Base-by-base conservation (phyloP, 306 rosid genomes). In the Ochetophila trinervis region DNA sequence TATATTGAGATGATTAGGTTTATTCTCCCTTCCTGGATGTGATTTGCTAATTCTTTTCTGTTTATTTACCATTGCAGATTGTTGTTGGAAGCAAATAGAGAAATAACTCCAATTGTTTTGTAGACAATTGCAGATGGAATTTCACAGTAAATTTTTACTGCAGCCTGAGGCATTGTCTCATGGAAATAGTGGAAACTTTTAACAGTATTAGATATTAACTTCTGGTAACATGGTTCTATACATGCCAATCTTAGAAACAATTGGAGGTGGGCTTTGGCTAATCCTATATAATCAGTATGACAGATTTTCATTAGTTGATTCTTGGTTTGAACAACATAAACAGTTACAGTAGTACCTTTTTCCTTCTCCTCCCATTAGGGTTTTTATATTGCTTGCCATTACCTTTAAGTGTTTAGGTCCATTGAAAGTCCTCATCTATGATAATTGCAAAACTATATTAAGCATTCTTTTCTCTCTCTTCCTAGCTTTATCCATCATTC, bases 1-100 rank as follows among this genome's bases (percentile, higher is more conserved):
- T 21, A 17, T 54, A 21, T 8, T 54, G 14, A 54, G 17, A 14
- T 10, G 35, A 5, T 11, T 36, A 19, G 22, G 34, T 62, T 17
- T 11, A 59, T 59, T 17, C 18, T 9, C 44, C 23, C 5, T 14
- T 19, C 10, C 15, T 62, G 67, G 21, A 62, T 14, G 23, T 62
- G 32, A 30, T 69, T 34, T n/a, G 24, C 19, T 36, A 6, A 21
- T 16, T 27, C n/a, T 5, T 6, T 8, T 8, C 57, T 34, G 7
- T 35, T 27, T 13, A 45, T 63, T 59, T 35, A 5, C 24, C 8
- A 55, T 60, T 61, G 66, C 80, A 78, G 84, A 76, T 72, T 74
- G 16, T 65, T 71, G 27, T 34, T 49, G 30, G 72, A 72, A 72
- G 73, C 32, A 65, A 57, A 61, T 48, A 42, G 70, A 64, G 7